A percentile compares a stretch with the other conserved stretches of the same genome.
These are phyloP conservation scores for Ilex paraguariensis DNA, from an alignment of 305 asterid species.

Conservation along the genomic window DNA sequence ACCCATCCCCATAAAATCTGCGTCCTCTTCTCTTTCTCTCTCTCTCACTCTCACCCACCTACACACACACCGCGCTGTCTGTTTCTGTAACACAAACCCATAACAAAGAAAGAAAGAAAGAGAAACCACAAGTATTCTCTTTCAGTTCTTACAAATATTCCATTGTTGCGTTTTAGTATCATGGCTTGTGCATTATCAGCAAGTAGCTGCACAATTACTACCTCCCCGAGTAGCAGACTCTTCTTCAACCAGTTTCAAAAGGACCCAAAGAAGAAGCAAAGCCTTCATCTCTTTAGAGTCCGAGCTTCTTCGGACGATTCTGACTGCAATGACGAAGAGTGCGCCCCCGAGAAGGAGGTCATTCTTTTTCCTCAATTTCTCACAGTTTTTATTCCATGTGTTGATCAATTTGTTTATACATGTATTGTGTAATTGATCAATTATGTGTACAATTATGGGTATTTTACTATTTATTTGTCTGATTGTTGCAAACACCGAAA, in stretches of 20 bases:
- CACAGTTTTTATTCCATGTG: neutral
- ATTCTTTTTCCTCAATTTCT: neutral
- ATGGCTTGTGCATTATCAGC: constrained; percentile 33
- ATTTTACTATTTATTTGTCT: neutral
- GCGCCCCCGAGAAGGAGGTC: constrained; percentile 97
- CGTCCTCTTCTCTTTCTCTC: neutral
- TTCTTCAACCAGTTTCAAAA: constrained; percentile 24
- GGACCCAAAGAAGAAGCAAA: constrained; percentile 30
- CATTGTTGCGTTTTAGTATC: neutral
- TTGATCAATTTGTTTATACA: neutral
- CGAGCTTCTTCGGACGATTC: constrained; percentile 49
- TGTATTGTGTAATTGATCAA: neutral
- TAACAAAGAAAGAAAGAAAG: neutral
- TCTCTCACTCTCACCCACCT: neutral
- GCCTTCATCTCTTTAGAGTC: constrained; percentile 20
- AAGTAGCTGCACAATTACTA: constrained; percentile 28
- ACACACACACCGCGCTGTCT: no score
- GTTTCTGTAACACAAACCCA: no score
- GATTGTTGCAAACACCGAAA: neutral
- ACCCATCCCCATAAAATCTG: neutral
- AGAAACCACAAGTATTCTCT: neutral
- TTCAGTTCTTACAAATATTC: neutral
- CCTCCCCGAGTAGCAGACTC: constrained; percentile 26
- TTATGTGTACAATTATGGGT: neutral
- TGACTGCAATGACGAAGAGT: constrained; percentile 83